Conservation (phyloP, 495 filamentous ascomycete genomes). For the Niebla homalea region DNA sequence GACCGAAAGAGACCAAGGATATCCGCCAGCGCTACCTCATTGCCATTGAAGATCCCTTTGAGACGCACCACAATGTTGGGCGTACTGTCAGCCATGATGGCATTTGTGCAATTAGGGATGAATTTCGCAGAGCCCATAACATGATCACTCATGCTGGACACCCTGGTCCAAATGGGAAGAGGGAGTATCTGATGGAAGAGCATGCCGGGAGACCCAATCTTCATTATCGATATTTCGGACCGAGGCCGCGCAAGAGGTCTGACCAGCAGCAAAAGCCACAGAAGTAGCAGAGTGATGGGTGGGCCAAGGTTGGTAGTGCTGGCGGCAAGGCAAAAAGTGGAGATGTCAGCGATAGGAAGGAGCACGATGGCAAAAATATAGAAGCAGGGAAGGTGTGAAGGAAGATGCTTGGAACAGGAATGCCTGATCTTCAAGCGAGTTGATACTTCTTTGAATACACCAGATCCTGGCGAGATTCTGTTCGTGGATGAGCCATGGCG, state of each 20-base stretch:
- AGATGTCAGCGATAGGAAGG: too few relatives aligned
- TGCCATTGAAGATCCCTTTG: conserved; percentile 81
- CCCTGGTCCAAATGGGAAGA: conserved; percentile 9
- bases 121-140: conserved; percentile 60
- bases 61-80: conserved; percentile 69
- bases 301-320: too few relatives aligned
- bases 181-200: conserved; percentile 19
- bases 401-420: too few relatives aligned
- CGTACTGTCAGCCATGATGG: conserved; percentile 65
- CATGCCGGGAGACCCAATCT: conserved; percentile 13
- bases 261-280: neutral
- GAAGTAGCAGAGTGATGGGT: too few relatives aligned
- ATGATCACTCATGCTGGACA: conserved; percentile 34
- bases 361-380: too few relatives aligned
- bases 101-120: conserved; percentile 61
- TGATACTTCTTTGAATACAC: too few relatives aligned
- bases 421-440: too few relatives aligned
- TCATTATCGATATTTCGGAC: conserved; percentile 14
- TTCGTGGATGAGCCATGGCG: too few relatives aligned
- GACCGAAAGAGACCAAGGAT: conserved; percentile 35
- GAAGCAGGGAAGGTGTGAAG: too few relatives aligned
- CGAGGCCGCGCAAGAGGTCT: conserved; percentile 6
- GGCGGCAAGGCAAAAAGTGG: too few relatives aligned
- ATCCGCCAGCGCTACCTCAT: conserved; percentile 68
- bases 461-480: too few relatives aligned